Conservation (phyloP, 148 eudicot genomes). For the Heliamphora exappendiculata region DNA sequence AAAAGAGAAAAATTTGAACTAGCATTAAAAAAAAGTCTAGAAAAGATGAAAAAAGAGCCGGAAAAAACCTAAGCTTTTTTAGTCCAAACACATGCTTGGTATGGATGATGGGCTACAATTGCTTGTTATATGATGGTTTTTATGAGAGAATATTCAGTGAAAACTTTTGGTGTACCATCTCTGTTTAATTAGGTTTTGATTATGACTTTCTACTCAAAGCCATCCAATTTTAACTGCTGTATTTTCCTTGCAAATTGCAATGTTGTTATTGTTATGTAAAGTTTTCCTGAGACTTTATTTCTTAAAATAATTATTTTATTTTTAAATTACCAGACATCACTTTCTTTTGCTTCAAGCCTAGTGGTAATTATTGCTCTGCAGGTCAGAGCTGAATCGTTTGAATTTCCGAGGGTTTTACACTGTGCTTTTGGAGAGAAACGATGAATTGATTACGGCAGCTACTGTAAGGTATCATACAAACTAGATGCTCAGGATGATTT, state of each 20-base stretch:
- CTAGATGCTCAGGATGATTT: slow-evolving; percentile 1
- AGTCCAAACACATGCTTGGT: no score
- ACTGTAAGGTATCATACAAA: slow-evolving; percentile 47
- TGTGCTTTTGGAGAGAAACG: slow-evolving; percentile 74
- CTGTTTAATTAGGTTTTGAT: not conserved
- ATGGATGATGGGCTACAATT: not conserved
- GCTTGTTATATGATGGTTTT: not conserved
- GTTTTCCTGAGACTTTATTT: not conserved
- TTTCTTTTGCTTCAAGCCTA: not conserved
- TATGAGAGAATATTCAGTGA: not conserved
- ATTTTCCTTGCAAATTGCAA: not conserved
- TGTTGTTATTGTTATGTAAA: not conserved
- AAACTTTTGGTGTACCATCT: not conserved
- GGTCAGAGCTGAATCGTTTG: slow-evolving; percentile 76
- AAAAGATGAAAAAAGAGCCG: no score
- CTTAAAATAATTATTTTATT: not conserved
- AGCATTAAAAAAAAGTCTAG: no score
- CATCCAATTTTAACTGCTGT: not conserved
- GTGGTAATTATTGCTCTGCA: slow-evolving; percentile 23
- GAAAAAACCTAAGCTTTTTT: no score
- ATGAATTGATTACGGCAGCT: slow-evolving; percentile 73
- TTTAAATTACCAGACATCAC: not conserved
- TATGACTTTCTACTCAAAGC: not conserved
- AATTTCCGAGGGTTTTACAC: slow-evolving; percentile 84
- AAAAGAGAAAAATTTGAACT: no score